These are phyloP conservation scores for Casuarina cunninghamiana DNA, from an alignment of 306 rosid genomes.

Conservation along the genomic window DNA sequence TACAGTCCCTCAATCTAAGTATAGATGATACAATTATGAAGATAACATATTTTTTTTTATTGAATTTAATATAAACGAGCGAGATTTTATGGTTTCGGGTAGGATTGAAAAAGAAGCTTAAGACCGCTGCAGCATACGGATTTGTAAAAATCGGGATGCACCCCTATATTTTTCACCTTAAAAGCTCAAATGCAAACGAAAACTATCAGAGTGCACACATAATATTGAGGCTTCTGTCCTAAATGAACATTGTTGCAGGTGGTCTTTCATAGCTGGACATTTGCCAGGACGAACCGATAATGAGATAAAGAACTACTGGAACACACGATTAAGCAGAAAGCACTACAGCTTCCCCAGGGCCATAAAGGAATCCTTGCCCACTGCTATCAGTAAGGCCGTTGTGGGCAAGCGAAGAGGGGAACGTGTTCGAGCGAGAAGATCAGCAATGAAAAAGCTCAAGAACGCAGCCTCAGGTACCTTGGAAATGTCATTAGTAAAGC, in stretches of 20 bases:
- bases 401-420: constrained; percentile 29
- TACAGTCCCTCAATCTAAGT: too few relatives aligned
- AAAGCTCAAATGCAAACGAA: neutral
- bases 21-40: too few relatives aligned
- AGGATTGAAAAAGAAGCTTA: too few relatives aligned
- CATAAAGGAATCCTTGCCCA: constrained; percentile 30
- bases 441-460: constrained; percentile 28
- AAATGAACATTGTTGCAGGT: constrained; percentile 39
- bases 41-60: too few relatives aligned
- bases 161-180: neutral
- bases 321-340: constrained; percentile 76
- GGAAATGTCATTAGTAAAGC: neutral
- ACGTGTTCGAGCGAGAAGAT: constrained; percentile 23
- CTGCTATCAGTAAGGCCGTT: constrained; percentile 24
- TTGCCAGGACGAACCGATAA: constrained; percentile 86
- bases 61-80: too few relatives aligned
- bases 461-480: constrained; percentile 3
- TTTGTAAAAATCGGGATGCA: too few relatives aligned
- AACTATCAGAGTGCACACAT: neutral
- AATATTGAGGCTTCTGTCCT: neutral
- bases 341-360: constrained; percentile 55
- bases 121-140: too few relatives aligned
- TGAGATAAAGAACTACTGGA: constrained; percentile 87
- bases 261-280: constrained; percentile 81
- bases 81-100: too few relatives aligned